phyloP scores from a whole-genome alignment of 805 yeast genomes.

The Saturnispora zaruensis region DNA sequence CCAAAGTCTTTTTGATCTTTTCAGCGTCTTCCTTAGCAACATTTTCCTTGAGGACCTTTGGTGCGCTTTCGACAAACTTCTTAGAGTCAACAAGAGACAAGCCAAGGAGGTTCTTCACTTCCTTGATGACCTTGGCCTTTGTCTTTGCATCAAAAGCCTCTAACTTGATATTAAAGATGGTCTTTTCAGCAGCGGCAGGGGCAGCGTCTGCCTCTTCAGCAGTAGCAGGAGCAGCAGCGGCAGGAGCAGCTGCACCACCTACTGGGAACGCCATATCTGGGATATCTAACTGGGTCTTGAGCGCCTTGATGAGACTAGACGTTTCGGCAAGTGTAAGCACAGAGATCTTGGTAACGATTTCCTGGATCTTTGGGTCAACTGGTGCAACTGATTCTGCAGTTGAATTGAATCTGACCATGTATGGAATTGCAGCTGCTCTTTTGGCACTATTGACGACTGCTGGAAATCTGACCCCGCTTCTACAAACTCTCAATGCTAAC shows the following conservation, averaged over 20 bases:
- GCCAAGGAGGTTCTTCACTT: slow-evolving; percentile 85
- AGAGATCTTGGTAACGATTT: slow-evolving; percentile 86
- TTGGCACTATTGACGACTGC: background rate
- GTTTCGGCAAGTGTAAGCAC: slow-evolving; percentile 89
- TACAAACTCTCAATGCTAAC: slow-evolving; percentile 12
- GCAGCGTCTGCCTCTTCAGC: slow-evolving; percentile 65
- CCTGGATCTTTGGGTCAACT: slow-evolving; percentile 79
- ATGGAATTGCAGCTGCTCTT: background rate
- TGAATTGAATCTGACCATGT: slow-evolving; percentile 39
- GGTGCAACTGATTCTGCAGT: slow-evolving; percentile 34
- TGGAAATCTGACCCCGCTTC: slow-evolving; percentile 8
- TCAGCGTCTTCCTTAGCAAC: slow-evolving; percentile 97
- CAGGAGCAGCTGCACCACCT: slow-evolving; percentile 51
- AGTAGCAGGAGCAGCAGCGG: slow-evolving; percentile 55
- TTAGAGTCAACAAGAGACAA: slow-evolving; percentile 92
- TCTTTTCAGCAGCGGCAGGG: slow-evolving; percentile 84
- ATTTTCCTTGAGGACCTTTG: slow-evolving; percentile 90
- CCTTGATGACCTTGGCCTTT: slow-evolving; percentile 96
- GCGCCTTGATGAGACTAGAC: slow-evolving; percentile 71
- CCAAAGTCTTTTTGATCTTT: slow-evolving; percentile 85
- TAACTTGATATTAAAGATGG: slow-evolving; percentile 84
- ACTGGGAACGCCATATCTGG: slow-evolving; percentile 87
- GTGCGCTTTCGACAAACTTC: slow-evolving; percentile 97
- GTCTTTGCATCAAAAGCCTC: slow-evolving; percentile 91
- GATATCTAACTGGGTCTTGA: slow-evolving; percentile 76